Percentiles rank a stretch among this genome's conserved stretches.
phyloP scores from a whole-genome alignment of 768 basidiomycete genomes.

The Psilocybe sp. region DNA sequence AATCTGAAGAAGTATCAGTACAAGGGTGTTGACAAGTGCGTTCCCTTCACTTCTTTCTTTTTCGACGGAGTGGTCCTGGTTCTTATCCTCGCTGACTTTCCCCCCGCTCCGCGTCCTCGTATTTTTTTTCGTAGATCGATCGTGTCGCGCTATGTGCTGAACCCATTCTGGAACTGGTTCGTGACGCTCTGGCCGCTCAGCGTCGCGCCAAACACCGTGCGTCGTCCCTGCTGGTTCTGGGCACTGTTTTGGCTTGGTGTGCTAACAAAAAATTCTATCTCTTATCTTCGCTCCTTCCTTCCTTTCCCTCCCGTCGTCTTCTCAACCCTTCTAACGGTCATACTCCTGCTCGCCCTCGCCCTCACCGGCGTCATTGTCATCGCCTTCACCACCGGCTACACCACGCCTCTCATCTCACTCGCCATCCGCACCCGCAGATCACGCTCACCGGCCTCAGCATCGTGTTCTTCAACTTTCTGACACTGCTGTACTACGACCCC shows the following conservation, averaged over 20 bases:
- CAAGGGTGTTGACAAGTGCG: conserved; percentile 79
- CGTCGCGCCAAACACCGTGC: conserved; percentile 87
- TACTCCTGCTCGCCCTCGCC: no score
- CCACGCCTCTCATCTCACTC: not conserved
- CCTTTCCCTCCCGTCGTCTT: no score
- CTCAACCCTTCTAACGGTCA: no score
- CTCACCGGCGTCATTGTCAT: not conserved
- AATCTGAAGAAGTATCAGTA: conserved; percentile 79
- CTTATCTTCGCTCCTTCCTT: not conserved
- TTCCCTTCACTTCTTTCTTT: conserved; percentile 3
- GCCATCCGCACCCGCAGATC: conserved; percentile 49
- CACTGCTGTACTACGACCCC: conserved; percentile 83
- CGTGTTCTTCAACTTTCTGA: conserved; percentile 80
- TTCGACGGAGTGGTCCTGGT: no score
- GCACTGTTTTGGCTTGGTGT: no score
- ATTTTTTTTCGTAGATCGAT: no score
- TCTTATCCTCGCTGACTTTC: not conserved
- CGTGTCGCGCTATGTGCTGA: conserved; percentile 70
- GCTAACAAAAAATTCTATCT: no score
- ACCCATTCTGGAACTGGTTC: conserved; percentile 90
- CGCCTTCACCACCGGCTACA: not conserved
- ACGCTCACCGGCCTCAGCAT: conserved; percentile 82
- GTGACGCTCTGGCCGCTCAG: conserved; percentile 83
- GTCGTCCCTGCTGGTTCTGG: no score
- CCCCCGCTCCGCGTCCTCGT: no score